Base-by-base conservation (phyloP, 2,329 filamentous ascomycete species). In the Pseudogymnoascus sp. region DNA sequence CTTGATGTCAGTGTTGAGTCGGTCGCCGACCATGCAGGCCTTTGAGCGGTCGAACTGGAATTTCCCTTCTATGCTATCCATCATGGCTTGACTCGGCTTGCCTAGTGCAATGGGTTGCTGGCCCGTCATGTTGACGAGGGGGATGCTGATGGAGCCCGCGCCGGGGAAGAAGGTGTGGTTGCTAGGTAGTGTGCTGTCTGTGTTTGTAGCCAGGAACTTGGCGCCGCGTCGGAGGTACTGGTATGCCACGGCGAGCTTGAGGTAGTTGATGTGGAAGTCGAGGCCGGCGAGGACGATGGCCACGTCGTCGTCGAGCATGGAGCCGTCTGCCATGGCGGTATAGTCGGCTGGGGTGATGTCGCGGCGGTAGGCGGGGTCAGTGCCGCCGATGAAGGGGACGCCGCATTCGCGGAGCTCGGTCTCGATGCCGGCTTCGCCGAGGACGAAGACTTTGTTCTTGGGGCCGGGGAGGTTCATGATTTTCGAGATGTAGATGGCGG, bases 41-140 rank as follows among this genome's bases (percentile, higher is more conserved):
- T 86, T 86, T 65, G 82, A 84, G 38, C 93, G 84, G 74, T 97
- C 88, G 62, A 99, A 89, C 69, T 89, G 83, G 75, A 97, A 97
- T 76, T 96, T 96, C 64, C 93, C 93, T 79, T 97, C 93, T 64
- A 99, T 89, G 2, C 95, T 92, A 75, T 97, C 93, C 93, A 99
- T 96, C 95, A 99, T 99, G 3, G 93, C 93, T 79, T 96, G 92
- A 74, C 91, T 96, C 2, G 95, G 95, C 78, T 99, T 99, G 0
- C 95, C 95, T 42, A 97, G 78, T 2, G 90, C 87, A 34, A 91
- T 77, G 0, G 95, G 93, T 70, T 89, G 81, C 73, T 84, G 77
- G 2, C 82, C 82, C 16, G 84, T 80, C 81, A 91, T 91, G 74
- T 89, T 89, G 62, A 88, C 81, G 65, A 99, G 77, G 1, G 92